Conservation (phyloP, 768 basidiomycete genomes). For the Trametes punicea region DNA sequence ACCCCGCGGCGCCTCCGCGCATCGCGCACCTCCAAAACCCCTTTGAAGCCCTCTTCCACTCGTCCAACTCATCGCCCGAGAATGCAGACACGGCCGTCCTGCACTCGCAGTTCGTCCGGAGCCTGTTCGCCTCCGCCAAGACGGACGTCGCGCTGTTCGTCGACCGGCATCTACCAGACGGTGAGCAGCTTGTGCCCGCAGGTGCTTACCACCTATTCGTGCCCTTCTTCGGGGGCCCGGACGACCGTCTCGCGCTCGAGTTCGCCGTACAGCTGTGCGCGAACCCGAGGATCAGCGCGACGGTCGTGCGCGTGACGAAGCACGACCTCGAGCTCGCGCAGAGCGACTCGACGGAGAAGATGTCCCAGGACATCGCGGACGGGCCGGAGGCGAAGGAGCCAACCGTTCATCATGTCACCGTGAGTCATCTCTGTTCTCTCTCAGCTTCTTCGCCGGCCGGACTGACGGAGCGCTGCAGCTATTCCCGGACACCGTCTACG, state of each 20-base stretch:
- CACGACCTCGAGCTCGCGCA: slow-evolving; percentile 32
- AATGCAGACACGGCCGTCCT: slow-evolving; percentile 51
- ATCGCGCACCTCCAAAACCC: slow-evolving; percentile 42
- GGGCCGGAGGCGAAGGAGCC: not conserved
- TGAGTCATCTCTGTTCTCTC: slow-evolving; percentile 22
- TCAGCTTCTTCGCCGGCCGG: not conserved
- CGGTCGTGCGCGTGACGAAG: slow-evolving; percentile 62
- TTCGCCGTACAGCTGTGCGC: slow-evolving; percentile 80
- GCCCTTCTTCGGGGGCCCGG: slow-evolving; percentile 93
- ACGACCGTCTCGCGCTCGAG: slow-evolving; percentile 81
- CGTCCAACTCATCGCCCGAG: slow-evolving; percentile 33
- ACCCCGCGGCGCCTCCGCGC: not conserved
- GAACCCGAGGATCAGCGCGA: slow-evolving; percentile 63
- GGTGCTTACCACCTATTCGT: slow-evolving; percentile 57
- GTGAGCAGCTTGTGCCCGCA: slow-evolving; percentile 34
- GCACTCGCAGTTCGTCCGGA: slow-evolving; percentile 83
- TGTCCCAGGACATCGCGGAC: slow-evolving; percentile 26
- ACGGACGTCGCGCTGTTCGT: slow-evolving; percentile 84
- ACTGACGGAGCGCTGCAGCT: too few relatives aligned
- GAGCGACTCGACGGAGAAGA: slow-evolving; percentile 30
- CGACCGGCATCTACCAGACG: slow-evolving; percentile 51
- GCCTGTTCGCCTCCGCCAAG: slow-evolving; percentile 68
- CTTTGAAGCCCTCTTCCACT: slow-evolving; percentile 75
- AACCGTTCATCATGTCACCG: slow-evolving; percentile 23
- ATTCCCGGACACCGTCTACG: slow-evolving; percentile 73